These are phyloP conservation scores for Alternaria infectoria DNA, from an alignment of 2,329 filamentous ascomycete genomes.

Conservation along the genomic window DNA sequence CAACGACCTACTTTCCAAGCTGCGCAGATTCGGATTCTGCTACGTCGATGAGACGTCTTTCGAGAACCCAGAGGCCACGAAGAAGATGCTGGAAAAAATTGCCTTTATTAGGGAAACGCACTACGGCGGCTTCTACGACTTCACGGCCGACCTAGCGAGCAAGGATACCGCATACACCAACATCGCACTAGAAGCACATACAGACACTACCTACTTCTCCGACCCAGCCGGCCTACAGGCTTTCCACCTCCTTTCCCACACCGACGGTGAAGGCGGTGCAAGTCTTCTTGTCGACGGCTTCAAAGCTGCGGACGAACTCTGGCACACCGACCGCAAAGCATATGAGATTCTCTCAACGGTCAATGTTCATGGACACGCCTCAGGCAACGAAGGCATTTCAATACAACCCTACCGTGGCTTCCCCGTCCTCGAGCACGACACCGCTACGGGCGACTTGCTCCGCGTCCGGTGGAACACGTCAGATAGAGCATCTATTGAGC, in stretches of 20 bases:
- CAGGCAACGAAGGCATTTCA: conserved; percentile 82
- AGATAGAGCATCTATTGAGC: conserved; percentile 74
- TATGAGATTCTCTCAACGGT: conserved; percentile 65
- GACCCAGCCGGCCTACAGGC: conserved; percentile 91
- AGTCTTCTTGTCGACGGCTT: conserved; percentile 90
- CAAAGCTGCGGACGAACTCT: conserved; percentile 68
- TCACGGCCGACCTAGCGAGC: conserved; percentile 83
- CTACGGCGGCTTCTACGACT: conserved; percentile 87
- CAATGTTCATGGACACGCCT: conserved; percentile 78
- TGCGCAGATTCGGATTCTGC: conserved; percentile 74
- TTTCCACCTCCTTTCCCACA: conserved; percentile 88
- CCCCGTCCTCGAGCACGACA: conserved; percentile 72
- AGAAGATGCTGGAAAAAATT: conserved; percentile 78
- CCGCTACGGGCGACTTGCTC: conserved; percentile 53
- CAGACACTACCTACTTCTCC: conserved; percentile 94
- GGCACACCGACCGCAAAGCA: conserved; percentile 58
- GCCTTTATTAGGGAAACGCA: conserved; percentile 89
- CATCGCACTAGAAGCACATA: conserved; percentile 81
- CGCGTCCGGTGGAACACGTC: conserved; percentile 94
- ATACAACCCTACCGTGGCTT: conserved; percentile 74
- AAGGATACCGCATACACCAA: conserved; percentile 94
- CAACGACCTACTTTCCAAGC: conserved; percentile 64
- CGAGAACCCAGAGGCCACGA: conserved; percentile 61
- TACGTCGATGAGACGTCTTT: conserved; percentile 74
- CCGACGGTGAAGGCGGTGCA: conserved; percentile 71